Evolutionary conservation across 108 stramenopile species (phyloP).

Genomic region (Skeletonema marinoi): DNA sequence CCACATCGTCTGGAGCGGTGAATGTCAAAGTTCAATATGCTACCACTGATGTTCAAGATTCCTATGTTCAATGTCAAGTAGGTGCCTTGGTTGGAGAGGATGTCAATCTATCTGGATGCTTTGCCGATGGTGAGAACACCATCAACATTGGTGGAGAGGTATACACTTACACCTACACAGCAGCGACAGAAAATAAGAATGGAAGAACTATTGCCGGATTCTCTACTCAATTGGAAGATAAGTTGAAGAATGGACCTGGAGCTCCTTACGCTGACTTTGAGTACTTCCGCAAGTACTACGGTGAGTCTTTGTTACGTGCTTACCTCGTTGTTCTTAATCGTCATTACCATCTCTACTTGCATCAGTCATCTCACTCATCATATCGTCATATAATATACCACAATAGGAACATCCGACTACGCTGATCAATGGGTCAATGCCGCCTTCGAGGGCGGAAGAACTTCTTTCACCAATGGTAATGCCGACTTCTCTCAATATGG

Average conservation of each 20-base stretch:
- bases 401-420: slow-evolving; percentile 54
- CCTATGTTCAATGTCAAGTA: slow-evolving; percentile 71
- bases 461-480: slow-evolving; percentile 65
- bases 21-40: slow-evolving; percentile 57
- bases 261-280: slow-evolving; percentile 56
- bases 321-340: background rate
- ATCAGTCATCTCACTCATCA: background rate
- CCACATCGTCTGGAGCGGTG: slow-evolving; percentile 30
- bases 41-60: slow-evolving; percentile 47
- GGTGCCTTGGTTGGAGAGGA: slow-evolving; percentile 51
- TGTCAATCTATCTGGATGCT: slow-evolving; percentile 16
- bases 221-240: slow-evolving; percentile 47
- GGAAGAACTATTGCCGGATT: slow-evolving; percentile 64
- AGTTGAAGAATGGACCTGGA: slow-evolving; percentile 41
- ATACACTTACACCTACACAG: slow-evolving; percentile 51
- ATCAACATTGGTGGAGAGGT: slow-evolving; percentile 26
- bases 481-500: slow-evolving; percentile 53
- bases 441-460: slow-evolving; percentile 55
- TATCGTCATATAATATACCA: background rate
- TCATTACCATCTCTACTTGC: background rate
- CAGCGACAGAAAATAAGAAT: slow-evolving; percentile 56
- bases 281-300: slow-evolving; percentile 74
- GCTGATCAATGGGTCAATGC: slow-evolving; percentile 74
- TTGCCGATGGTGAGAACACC: slow-evolving; percentile 5
- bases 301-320: slow-evolving; percentile 3